phyloP scores from a whole-genome alignment of 2,329 filamentous ascomycete genomes.

The Akanthomyces muscarius region DNA sequence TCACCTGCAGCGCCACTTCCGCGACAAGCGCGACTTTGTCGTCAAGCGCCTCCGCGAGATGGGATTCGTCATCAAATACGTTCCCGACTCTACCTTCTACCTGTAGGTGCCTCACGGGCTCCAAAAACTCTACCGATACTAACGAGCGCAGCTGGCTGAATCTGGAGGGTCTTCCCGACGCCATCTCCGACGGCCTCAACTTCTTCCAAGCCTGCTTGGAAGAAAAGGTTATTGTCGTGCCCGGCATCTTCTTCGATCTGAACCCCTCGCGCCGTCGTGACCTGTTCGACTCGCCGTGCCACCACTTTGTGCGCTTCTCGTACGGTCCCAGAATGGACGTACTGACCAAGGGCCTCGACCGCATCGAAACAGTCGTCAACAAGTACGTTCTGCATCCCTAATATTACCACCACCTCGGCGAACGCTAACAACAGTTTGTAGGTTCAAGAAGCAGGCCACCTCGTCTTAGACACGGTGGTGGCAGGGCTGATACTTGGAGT shows the following conservation, averaged over 20 bases:
- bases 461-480: background rate
- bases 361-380: constrained; percentile 75
- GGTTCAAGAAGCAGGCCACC: constrained; percentile 22
- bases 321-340: constrained; percentile 81
- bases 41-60: constrained; percentile 74
- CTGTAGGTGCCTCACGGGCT: constrained; percentile 51
- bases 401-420: background rate
- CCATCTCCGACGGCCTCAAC: constrained; percentile 88
- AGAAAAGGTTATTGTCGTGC: constrained; percentile 94
- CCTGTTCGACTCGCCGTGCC: constrained; percentile 90
- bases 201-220: constrained; percentile 93
- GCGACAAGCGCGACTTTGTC: constrained; percentile 87
- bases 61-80: constrained; percentile 79
- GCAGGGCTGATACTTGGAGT: background rate
- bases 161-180: constrained; percentile 65
- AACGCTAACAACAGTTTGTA: constrained; percentile 18
- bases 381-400: constrained; percentile 48
- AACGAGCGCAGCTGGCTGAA: constrained; percentile 45
- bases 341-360: constrained; percentile 74
- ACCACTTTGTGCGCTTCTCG: constrained; percentile 82
- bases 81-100: constrained; percentile 93
- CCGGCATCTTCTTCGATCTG: constrained; percentile 95
- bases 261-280: constrained; percentile 88
- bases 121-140: constrained; percentile 4
- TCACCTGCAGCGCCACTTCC: constrained; percentile 85